Base-by-base conservation (phyloP, 306 rosid species). In the Dryas alaskensis region DNA sequence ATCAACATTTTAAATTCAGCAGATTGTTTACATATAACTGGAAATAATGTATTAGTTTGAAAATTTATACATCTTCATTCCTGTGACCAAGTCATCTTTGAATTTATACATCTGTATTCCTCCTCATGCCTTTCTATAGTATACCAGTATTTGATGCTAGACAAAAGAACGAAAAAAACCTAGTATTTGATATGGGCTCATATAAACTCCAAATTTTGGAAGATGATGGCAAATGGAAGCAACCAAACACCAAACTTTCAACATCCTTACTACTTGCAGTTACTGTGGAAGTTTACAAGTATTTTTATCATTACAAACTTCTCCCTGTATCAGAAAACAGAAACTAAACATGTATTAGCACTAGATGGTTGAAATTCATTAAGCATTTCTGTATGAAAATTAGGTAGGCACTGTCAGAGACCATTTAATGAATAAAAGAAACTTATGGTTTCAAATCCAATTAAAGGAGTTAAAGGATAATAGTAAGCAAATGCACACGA, bases 261-360 rank as follows among this genome's bases (percentile, higher is more conserved):
- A 12, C 4, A 3, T 58, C 75, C 54, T 9, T 6, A 45, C 10
- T 4, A 9, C 44, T 72, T 10, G 57, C 66, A 14, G 47, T 72
- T 72, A 45, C 44, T 59, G 14, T 59, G 67, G 67, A 45, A 72
- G 67, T 81, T 84, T 84, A 83, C 95, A 92, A 79, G 89, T 73
- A 58, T 81, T 80, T 77, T 17, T 81, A 60, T 89, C 93, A 43
- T 82, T 88, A 72, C 96, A 94, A 69, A 60, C 81, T 85, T 88
- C 90, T 72, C 72, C 87, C 95, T 94, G 92, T 39, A 58, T 31
- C 17, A 39, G 62, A 74, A 63, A 67, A 72, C 59, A 49, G 7
- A 69, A 52, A 65, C 6, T 19, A 52, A 19, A 37, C 40, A 43
- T 46, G 59, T 14, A 55, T 73, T 40, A 78, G 71, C 78, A 39